phyloP scores from a whole-genome alignment of 2,329 filamentous ascomycete genomes.

The Botrytis tulipae region DNA sequence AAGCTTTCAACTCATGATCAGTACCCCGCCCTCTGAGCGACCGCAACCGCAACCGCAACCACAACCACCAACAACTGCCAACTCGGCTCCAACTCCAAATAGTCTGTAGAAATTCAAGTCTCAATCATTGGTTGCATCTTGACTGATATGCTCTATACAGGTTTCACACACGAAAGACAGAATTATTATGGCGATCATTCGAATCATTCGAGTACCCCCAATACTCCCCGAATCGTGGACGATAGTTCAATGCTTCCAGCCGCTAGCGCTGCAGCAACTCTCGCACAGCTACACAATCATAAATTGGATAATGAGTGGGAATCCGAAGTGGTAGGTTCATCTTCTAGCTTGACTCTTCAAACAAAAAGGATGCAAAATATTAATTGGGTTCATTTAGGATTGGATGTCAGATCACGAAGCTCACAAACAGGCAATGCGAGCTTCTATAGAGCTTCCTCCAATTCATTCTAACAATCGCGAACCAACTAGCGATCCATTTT shows the following conservation, averaged over 20 bases:
- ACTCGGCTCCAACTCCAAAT: slow-evolving; percentile 33
- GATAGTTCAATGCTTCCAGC: slow-evolving; percentile 66
- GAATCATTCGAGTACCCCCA: slow-evolving; percentile 59
- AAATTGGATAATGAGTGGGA: slow-evolving; percentile 77
- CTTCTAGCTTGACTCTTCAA: neutral
- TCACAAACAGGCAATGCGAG: slow-evolving; percentile 58
- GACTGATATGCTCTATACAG: slow-evolving; percentile 37
- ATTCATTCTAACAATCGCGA: slow-evolving; percentile 58
- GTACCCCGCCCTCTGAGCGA: slow-evolving; percentile 56
- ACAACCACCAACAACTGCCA: neutral
- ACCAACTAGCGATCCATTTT: slow-evolving; percentile 64
- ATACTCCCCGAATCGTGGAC: slow-evolving; percentile 66
- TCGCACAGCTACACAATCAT: slow-evolving; percentile 81
- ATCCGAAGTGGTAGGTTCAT: slow-evolving; percentile 66
- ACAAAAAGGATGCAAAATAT: neutral
- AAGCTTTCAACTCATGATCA: slow-evolving; percentile 61
- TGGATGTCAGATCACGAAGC: slow-evolving; percentile 71
- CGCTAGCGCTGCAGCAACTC: slow-evolving; percentile 77
- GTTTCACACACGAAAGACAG: slow-evolving; percentile 61
- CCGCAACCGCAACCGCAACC: slow-evolving; percentile 26
- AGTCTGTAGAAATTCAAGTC: slow-evolving; percentile 28
- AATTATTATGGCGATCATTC: slow-evolving; percentile 60
- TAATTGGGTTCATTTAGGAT: slow-evolving; percentile 52
- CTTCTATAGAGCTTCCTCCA: slow-evolving; percentile 69
- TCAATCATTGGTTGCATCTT: slow-evolving; percentile 24